These are phyloP conservation scores for Emergomyces africanus DNA, from an alignment of 2,329 filamentous ascomycete genomes.

Conservation along the genomic window DNA sequence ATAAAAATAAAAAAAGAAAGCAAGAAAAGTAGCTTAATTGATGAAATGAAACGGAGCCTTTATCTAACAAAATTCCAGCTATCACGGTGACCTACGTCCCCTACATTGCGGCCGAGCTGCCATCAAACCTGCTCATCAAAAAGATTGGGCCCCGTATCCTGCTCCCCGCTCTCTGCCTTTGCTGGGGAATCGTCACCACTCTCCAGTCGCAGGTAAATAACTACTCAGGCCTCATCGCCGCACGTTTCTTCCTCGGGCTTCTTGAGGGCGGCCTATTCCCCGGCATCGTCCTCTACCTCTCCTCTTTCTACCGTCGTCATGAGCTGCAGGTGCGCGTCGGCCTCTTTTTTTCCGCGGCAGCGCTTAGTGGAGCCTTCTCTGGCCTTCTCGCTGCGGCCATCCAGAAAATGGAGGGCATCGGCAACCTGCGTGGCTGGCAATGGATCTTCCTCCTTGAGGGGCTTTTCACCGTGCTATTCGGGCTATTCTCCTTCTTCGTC, in stretches of 20 bases:
- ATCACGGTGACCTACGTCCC: slow-evolving; percentile 5
- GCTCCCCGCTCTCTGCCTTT: slow-evolving; percentile 43
- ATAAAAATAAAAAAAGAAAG: background rate
- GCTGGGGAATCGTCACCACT: slow-evolving; percentile 46
- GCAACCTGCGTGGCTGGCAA: slow-evolving; percentile 29
- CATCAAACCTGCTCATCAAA: slow-evolving; percentile 52
- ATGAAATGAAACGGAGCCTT: background rate
- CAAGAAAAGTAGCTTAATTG: too few relatives aligned
- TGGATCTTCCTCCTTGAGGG: slow-evolving; percentile 40
- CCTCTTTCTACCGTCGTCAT: slow-evolving; percentile 3
- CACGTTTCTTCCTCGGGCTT: slow-evolving; percentile 49
- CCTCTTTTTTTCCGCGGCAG: slow-evolving; percentile 4
- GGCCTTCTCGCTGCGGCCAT: slow-evolving; percentile 38
- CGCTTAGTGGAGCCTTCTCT: slow-evolving; percentile 27
- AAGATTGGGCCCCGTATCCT: slow-evolving; percentile 47
- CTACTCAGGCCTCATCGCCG: slow-evolving; percentile 45
- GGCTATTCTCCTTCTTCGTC: slow-evolving; percentile 28
- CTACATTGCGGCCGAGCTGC: slow-evolving; percentile 35
- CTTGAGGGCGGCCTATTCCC: slow-evolving; percentile 54
- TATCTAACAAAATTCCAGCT: background rate
- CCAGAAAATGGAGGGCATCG: slow-evolving; percentile 29
- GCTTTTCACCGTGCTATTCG: slow-evolving; percentile 30
- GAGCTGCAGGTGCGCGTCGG: slow-evolving; percentile 2
- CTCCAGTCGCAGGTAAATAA: slow-evolving; percentile 26
- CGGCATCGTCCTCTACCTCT: slow-evolving; percentile 38